phyloP scores from a whole-genome alignment of 176 grass and related monocot species.

The Triticum aestivum region IWGSC_CS_RefSeq_v2.1 NC_057795.1:335728269-335728768 shows the following conservation, averaged over 20 bases:
- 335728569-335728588: slow-evolving; percentile 12
- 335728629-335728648: slow-evolving; percentile 13
- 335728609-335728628: background rate
- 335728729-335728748: slow-evolving; percentile 15
- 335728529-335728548: background rate
- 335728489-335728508: slow-evolving; percentile 25
- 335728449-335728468: slow-evolving; percentile 62
- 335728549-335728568: background rate
- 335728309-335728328: slow-evolving; percentile 21
- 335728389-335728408: slow-evolving; percentile 75
- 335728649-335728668: slow-evolving; percentile 8
- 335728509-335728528: slow-evolving; percentile 5
- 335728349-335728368: slow-evolving; percentile 34
- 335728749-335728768: slow-evolving; percentile 20
- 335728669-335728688: background rate
- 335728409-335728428: slow-evolving; percentile 80
- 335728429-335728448: slow-evolving; percentile 73
- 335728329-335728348: slow-evolving; percentile 6
- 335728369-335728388: slow-evolving; percentile 75
- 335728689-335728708: background rate
- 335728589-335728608: slow-evolving; percentile 18
- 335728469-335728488: slow-evolving; percentile 49
- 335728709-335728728: background rate
- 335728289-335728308: slow-evolving; percentile 24
- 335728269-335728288: slow-evolving; percentile 82